Percentiles rank a stretch among this genome's conserved stretches.
Conservation (phyloP, 768 basidiomycete species). For the Macrolepiota albuminosa region DNA sequence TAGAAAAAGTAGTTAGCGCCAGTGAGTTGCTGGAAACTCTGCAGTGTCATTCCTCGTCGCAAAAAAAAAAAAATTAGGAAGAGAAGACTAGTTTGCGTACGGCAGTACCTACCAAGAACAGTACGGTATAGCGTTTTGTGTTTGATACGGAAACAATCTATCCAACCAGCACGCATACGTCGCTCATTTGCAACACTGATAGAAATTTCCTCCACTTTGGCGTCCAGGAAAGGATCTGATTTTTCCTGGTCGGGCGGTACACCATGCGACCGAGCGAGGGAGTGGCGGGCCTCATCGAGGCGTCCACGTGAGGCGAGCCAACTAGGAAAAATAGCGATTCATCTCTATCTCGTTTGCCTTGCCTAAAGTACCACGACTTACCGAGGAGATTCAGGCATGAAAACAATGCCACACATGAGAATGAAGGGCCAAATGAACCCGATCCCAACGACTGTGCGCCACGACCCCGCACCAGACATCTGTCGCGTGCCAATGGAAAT, state of each 20-base stretch:
- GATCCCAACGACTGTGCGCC: conserved; percentile 60
- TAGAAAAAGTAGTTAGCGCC: conserved; percentile 72
- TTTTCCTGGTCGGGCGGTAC: conserved; percentile 34
- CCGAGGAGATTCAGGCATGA: conserved; percentile 67
- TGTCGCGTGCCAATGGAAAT: conserved; percentile 65
- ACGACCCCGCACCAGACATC: conserved; percentile 42
- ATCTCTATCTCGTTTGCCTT: background rate
- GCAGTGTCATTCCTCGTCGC: conserved; percentile 49
- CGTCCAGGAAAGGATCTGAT: conserved; percentile 35
- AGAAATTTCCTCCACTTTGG: conserved; percentile 53
- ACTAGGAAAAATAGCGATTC: conserved; percentile 18
- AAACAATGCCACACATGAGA: conserved; percentile 58
- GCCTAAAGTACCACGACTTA: conserved; percentile 12
- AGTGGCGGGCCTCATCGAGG: conserved; percentile 41
- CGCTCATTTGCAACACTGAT: conserved; percentile 47
- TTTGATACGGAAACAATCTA: conserved; percentile 56
- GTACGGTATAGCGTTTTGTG: conserved; percentile 65
- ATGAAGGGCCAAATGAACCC: conserved; percentile 60
- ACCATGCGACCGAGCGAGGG: conserved; percentile 47
- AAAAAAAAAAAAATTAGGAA: background rate
- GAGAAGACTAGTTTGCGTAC: background rate
- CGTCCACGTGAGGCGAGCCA: conserved; percentile 53
- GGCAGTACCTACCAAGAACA: conserved; percentile 32
- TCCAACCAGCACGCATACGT: conserved; percentile 47
- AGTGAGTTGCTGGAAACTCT: conserved; percentile 69